Evolutionary conservation across 2,329 filamentous ascomycete species (phyloP).

Genomic region (Penicillium sp.): DNA sequence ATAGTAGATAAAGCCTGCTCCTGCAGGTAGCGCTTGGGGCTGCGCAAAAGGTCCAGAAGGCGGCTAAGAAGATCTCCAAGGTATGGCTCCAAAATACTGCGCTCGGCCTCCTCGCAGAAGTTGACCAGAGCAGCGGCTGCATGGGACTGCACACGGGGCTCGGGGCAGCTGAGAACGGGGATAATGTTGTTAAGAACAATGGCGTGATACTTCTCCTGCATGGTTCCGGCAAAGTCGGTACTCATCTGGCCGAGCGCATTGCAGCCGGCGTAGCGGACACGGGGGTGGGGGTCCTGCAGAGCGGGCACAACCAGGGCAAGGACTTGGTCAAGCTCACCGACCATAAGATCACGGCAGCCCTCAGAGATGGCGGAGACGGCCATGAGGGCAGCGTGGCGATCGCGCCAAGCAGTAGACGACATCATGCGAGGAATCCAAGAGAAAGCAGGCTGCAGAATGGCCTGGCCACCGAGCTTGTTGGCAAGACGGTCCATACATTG

Average conservation of each 20-base stretch:
- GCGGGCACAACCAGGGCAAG: conserved; percentile 92
- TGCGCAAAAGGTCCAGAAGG: conserved; percentile 83
- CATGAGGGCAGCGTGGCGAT: conserved; percentile 96
- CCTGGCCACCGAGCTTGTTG: conserved; percentile 93
- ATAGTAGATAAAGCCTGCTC: conserved; percentile 98
- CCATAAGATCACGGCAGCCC: conserved; percentile 93
- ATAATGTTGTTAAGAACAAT: conserved; percentile 87
- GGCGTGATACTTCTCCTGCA: conserved; percentile 95
- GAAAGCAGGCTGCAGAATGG: conserved; percentile 91
- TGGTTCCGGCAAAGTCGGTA: conserved; percentile 95
- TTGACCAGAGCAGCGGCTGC: conserved; percentile 97
- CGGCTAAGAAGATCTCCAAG: conserved; percentile 83
- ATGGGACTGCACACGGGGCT: conserved; percentile 93
- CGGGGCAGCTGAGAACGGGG: conserved; percentile 83
- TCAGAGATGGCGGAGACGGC: conserved; percentile 98
- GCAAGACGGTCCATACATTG: conserved; percentile 97
- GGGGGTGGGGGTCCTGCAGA: conserved; percentile 83
- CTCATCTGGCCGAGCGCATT: conserved; percentile 99
- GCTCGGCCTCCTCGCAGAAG: conserved; percentile 98
- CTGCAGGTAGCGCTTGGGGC: conserved; percentile 92
- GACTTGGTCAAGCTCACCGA: conserved; percentile 90
- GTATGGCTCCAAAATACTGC: conserved; percentile 86
- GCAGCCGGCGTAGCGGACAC: conserved; percentile 95
- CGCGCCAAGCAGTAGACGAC: conserved; percentile 89
- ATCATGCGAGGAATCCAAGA: conserved; percentile 98